Base-by-base conservation (phyloP, 306 rosid species). In the Medicago lupulina region DNA sequence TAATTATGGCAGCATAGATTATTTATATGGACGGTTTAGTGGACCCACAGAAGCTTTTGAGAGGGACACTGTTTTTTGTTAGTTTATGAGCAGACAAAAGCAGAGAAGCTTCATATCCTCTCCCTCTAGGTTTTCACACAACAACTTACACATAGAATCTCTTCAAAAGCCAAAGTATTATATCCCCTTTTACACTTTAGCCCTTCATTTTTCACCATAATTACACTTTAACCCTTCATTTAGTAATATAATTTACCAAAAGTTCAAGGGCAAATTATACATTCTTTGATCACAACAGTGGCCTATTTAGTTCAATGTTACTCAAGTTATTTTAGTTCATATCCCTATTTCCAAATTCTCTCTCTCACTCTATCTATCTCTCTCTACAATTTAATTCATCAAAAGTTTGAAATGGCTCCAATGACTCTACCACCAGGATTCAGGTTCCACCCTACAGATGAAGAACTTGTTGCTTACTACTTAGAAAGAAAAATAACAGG, bases 361-460 rank as follows among this genome's bases (percentile, higher is more conserved):
- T 25, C 64, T 46, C n/a, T n/a, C 49, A 25, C 65, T 63, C 82
- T 72, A 69, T 44, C 79, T 51, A 46, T 71, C 25, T 61, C 79
- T 41, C 40, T 47, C 36, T 13, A 28, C 31, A 19, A 64, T 9
- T 9, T 28, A 28, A 65, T 31, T 36, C 13, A 31, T 62, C 44
- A 15, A 31, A 63, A 63, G 12, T 18, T 10, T 19, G 47, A 23
- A 80, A 94, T 92, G 98, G 93, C 97, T 17, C 98, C 98, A 69
- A 88, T 91, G 96, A 87, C 83, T 82, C 98, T 94, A 59, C 98
- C 98, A 49, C 98, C 98, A n/a, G 98, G 98, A 2, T 94, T 94
- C 9, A 86, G 98, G 83, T 94, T 94, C 82, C 97, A 94, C 78
- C 98, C 98, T 3, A 94, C 98, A 0, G 97, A 94, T 64, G 98